Base-by-base conservation (phyloP, 768 basidiomycete genomes). In the Hericium coralloides region DNA sequence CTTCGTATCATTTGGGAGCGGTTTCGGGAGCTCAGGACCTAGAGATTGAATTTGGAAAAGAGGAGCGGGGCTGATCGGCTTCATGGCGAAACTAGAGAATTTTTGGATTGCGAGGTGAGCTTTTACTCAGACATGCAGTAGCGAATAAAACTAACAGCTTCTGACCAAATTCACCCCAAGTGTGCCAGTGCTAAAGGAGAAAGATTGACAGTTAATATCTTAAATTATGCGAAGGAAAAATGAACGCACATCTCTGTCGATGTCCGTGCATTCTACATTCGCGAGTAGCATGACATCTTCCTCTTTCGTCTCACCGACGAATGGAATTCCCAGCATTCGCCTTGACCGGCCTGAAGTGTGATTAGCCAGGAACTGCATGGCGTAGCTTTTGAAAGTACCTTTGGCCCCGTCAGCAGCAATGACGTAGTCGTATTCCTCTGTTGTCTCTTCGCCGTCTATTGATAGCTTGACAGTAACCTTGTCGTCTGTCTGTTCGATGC, bases 321-420 rank as follows among this genome's bases (percentile, higher is more conserved):
- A 80, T 0, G 66, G 62, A 6, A 80, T 59, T 0, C 74, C 77
- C 3, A 77, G 68, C 39, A 65, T 61, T 56, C 74, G 76, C 20
- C 79, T 67, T 6, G 70, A 69, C 3, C 68, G 41, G 12, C 76
- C 70, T 75, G 43, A 6, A 31, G 31, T 6, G 31, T 31, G 31
- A 31, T 31, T 31, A 31, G 31, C 5, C 7, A 31, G 31, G 6
- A 31, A 8, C 5, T 31, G 31, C 31, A 31, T 31, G 7, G 2
- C 7, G 31, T 6, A 31, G 31, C 31, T 31, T 4, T 1, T 7
- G n/a, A 36, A 38, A 48, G 39, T 6, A 68, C 71, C 66, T 58
- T 60, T 63, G 0, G 73, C 77, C 15, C 76, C 75, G 58, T 78
- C 79, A 0, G 71, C 65, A 2, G 76, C 76, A 14, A 78, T 63